phyloP scores from a whole-genome alignment of 805 yeast genomes.

The Zygosaccharomyces siamensis region DNA sequence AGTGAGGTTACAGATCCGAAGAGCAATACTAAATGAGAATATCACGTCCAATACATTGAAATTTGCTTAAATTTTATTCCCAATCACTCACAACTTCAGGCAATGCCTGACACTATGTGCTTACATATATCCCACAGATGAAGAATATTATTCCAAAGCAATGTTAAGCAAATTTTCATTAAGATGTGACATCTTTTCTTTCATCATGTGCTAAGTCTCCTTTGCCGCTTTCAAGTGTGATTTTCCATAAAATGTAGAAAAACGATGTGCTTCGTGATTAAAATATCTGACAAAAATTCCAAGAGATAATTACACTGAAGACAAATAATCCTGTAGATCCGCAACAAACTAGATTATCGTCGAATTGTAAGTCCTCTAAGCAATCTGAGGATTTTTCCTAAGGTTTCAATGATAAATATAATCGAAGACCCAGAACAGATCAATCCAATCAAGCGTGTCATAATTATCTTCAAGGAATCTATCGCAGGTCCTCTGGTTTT shows the following conservation, averaged over 20 bases:
- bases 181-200: conserved; percentile 79
- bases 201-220: conserved; percentile 74
- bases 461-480: conserved; percentile 73
- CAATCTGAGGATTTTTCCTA: conserved; percentile 50
- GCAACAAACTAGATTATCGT: conserved; percentile 45
- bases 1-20: conserved; percentile 69
- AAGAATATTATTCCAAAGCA: conserved; percentile 69
- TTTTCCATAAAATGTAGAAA: conserved; percentile 81
- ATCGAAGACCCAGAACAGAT: conserved; percentile 79
- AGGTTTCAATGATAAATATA: conserved; percentile 64
- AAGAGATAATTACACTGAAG: conserved; percentile 58
- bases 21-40: conserved; percentile 64
- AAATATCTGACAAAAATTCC: conserved; percentile 82
- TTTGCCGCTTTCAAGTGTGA: conserved; percentile 69
- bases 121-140: conserved; percentile 65
- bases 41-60: conserved; percentile 72
- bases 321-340: conserved; percentile 48
- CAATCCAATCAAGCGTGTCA: conserved; percentile 85
- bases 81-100: conserved; percentile 62
- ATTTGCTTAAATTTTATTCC: conserved; percentile 52
- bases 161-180: conserved; percentile 80
- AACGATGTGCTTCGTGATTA: conserved; percentile 86
- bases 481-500: conserved; percentile 74
- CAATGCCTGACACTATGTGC: conserved; percentile 42
- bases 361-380: conserved; percentile 39